Conservation (phyloP, 768 basidiomycete genomes). For the Ramaria sp. region DNA sequence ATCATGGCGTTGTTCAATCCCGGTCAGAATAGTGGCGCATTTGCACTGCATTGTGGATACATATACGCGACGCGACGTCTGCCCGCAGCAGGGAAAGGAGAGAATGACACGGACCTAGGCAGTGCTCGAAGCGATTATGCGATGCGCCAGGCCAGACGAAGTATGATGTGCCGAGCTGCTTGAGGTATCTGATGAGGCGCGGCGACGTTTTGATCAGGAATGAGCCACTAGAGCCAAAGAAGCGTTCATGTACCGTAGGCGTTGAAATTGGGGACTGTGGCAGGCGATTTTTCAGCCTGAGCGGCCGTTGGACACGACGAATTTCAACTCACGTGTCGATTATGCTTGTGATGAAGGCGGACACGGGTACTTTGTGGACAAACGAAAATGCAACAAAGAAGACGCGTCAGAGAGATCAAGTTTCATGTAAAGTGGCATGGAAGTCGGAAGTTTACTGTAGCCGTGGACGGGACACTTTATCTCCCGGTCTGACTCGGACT, state of each 20-base stretch:
- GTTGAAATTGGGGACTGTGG: conserved; percentile 60
- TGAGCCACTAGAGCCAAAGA: too few species aligned
- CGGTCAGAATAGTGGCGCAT: too few species aligned
- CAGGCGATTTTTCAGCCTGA: too few species aligned
- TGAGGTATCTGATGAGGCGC: conserved; percentile 33
- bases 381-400: too few species aligned
- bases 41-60: too few species aligned
- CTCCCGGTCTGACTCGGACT: not conserved
- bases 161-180: conserved; percentile 70
- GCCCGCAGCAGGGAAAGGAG: not conserved
- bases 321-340: conserved; percentile 8
- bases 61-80: too few species aligned
- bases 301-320: too few species aligned
- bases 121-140: conserved; percentile 79
- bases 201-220: too few species aligned
- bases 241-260: conserved; percentile 32
- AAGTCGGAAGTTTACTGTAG: not conserved
- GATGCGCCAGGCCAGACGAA: conserved; percentile 70
- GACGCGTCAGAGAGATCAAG: not conserved
- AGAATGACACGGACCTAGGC: conserved; percentile 61
- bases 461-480: conserved; percentile 9
- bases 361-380: conserved; percentile 6
- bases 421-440: not conserved
- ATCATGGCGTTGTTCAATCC: too few species aligned
- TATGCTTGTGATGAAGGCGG: conserved; percentile 1